Evolutionary conservation across 768 basidiomycete genomes (phyloP), one percentile per base, ranked within the genome.

Genomic region (Amanita polypyramis): DNA sequence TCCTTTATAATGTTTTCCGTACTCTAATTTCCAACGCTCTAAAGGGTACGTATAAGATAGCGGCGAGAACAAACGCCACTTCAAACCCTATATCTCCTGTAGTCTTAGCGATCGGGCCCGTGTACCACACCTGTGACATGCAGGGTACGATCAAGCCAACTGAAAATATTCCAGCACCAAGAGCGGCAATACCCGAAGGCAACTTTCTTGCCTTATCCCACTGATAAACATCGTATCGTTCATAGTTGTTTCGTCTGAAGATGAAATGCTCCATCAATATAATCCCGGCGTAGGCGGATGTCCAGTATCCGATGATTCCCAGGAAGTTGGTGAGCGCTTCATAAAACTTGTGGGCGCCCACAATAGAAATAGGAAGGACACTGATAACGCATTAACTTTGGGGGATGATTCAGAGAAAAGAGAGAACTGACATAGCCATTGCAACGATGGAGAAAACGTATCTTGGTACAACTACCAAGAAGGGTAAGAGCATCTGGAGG

Each of bases 71-170:
- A 55, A 86, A 80, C 2, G 83, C 82, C 20, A 85, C 61, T 61
- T 87, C 85, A 52, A 90, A 86, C n/a, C 85, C 87, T 48, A 91
- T 80, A 63, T 91, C 88, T 1, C 88, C 88, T 14, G 84, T 72
- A 6, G 52, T 67, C 52, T 66, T 58, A 8, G 80, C 88, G 38
- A 90, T 80, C 5, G 86, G 86, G 1, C 88, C 88, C 0, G 70
- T 66, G 56, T 77, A 90, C 85, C 83, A 90, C 21, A 75, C 76
- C 61, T 90, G 85, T 52, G 76, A 63, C 79, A 90, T 90, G 45
- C 70, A 74, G 4, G 83, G 78, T 11, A 89, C 64, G 10, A 82
- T 63, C 6, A 87, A 66, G 9, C 66, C 77, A 44, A 82, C 79
- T 2, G 78, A 72, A 42, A 72, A 59, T 3, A 75, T 41, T 7